Conservation (phyloP, 371 early-diverging fungal species). For the Catenaria anguillulae region DNA sequence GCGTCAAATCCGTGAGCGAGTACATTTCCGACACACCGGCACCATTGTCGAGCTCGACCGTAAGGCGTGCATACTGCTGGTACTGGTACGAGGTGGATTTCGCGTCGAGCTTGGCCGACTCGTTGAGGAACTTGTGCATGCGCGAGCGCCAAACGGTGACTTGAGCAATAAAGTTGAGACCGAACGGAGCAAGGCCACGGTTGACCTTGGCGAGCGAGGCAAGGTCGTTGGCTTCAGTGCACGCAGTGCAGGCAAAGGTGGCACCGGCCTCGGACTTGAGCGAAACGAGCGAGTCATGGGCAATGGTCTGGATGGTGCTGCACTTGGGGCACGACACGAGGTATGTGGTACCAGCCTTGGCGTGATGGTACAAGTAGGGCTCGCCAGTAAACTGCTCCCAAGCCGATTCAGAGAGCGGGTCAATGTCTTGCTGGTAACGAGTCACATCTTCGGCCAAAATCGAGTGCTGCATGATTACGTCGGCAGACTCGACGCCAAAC, state of each 20-base stretch:
- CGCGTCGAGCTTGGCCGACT: background rate
- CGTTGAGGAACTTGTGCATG: slow-evolving; percentile 2
- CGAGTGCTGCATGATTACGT: background rate
- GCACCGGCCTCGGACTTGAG: background rate
- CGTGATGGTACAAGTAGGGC: slow-evolving; percentile 6
- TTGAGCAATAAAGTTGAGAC: background rate
- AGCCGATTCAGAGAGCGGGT: background rate
- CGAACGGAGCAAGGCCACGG: background rate
- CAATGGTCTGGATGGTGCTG: background rate
- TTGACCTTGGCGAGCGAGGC: background rate
- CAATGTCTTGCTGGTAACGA: background rate
- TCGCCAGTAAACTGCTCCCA: slow-evolving; percentile 5
- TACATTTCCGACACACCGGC: background rate
- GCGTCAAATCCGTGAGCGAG: background rate
- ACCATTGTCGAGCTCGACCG: background rate
- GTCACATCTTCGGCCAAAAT: background rate
- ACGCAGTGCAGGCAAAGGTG: background rate
- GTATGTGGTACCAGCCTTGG: slow-evolving; percentile 1
- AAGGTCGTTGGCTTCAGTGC: background rate
- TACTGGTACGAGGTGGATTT: background rate
- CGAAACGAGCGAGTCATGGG: background rate
- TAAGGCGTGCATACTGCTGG: background rate
- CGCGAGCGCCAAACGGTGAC: background rate
- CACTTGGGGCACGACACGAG: slow-evolving; percentile 1
- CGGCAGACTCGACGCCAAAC: background rate